Base-by-base conservation (phyloP, 495 filamentous ascomycete species). In the Articulospora tetracladia region DNA sequence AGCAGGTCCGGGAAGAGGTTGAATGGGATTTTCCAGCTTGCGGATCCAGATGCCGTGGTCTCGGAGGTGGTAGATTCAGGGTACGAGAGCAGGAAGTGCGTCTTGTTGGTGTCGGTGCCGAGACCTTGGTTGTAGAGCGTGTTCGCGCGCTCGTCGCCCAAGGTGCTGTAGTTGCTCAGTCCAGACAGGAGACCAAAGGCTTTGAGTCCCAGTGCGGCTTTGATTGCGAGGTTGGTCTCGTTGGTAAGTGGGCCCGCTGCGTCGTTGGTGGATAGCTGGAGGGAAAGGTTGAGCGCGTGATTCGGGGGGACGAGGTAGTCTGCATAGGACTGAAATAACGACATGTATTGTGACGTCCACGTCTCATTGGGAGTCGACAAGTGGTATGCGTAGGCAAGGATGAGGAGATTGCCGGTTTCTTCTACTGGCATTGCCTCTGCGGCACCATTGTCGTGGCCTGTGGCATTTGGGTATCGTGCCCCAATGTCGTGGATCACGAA, bases 361-460 rank as follows among this genome's bases (percentile, higher is more conserved):
- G 20, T 68, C 2, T 41, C 65, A 53, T 81, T 76, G 15, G 70
- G 65, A 1, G 76, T 73, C n/a, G 68, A 68, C 63, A 79, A 74
- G 1, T 69, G 74, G 57, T 81, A 81, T 10, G 59, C 72, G 78
- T 30, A 80, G 0, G 75, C 85, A 52, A 97, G 76, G 71, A 95
- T 93, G 51, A 97, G 77, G 76, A 97, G 96, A 66, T 96, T 92
- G 11, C 92, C 92, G 63, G 92, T 96, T 67, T 97, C 92, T 67
- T 96, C 92, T 22, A 97, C 83, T 0, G 92, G 92, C 90, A 94
- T 94, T 23, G 92, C 86, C 71, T 97, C 92, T 61, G 96, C 92
- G 92, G 47, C 88, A 84, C 0, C 88, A 79, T 46, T 74, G 36
- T 55, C 80, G 69, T 96, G 93, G 3, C 93, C 92, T 13, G 87